A percentile compares a stretch with the other conserved stretches of the same genome.
These are phyloP conservation scores for Verticillium longisporum DNA, from an alignment of 2,329 filamentous ascomycete species.

Conservation along the genomic window DNA sequence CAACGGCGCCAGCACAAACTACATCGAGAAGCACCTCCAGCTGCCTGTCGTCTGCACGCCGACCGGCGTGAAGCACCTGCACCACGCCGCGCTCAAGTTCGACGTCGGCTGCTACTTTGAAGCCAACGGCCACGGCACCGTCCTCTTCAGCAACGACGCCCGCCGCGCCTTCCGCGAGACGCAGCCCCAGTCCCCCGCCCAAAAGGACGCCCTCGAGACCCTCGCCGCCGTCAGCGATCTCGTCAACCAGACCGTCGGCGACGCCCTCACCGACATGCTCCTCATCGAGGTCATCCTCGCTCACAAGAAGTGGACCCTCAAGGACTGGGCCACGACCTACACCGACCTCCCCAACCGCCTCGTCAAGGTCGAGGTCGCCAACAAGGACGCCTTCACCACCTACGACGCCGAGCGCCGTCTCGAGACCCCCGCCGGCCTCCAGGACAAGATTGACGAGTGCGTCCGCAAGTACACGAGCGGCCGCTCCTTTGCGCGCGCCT, in stretches of 20 bases:
- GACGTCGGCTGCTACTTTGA: slow-evolving; percentile 98
- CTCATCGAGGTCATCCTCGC: slow-evolving; percentile 94
- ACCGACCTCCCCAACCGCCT: slow-evolving; percentile 90
- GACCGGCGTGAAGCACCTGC: slow-evolving; percentile 94
- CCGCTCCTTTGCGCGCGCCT: slow-evolving; percentile 84
- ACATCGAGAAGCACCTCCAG: slow-evolving; percentile 80
- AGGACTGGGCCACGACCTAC: slow-evolving; percentile 91
- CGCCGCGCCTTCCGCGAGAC: slow-evolving; percentile 70
- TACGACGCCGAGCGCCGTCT: slow-evolving; percentile 89
- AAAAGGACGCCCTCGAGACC: slow-evolving; percentile 81
- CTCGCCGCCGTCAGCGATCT: slow-evolving; percentile 79
- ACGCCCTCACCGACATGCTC: slow-evolving; percentile 91
- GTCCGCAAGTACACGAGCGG: slow-evolving; percentile 89
- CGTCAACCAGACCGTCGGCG: slow-evolving; percentile 97
- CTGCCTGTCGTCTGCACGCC: slow-evolving; percentile 89
- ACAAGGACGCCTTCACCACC: slow-evolving; percentile 85
- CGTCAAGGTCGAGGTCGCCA: slow-evolving; percentile 82
- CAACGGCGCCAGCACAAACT: slow-evolving; percentile 90
- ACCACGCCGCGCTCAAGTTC: slow-evolving; percentile 92
- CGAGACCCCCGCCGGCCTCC: slow-evolving; percentile 69
- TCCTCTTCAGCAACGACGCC: slow-evolving; percentile 85
- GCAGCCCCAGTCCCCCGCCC: slow-evolving; percentile 82
- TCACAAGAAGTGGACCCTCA: slow-evolving; percentile 84
- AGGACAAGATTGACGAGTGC: slow-evolving; percentile 78
- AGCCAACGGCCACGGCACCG: slow-evolving; percentile 94